Percentiles rank a stretch among this genome's conserved stretches.
Evolutionary conservation across 768 basidiomycete genomes (phyloP).

Genomic region (Lepiota subincarnata): DNA sequence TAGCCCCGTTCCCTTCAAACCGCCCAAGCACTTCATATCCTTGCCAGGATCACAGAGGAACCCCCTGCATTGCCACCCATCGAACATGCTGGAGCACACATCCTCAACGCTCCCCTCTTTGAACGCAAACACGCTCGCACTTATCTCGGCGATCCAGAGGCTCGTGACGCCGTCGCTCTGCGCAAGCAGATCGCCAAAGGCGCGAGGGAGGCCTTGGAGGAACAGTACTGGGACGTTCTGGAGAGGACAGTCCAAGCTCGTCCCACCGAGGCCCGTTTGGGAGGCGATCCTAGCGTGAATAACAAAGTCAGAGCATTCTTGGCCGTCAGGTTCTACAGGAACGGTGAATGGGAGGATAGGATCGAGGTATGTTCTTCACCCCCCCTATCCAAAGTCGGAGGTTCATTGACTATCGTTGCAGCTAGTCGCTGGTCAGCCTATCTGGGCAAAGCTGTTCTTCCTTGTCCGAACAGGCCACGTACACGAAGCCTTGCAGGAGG

Average conservation of each 20-base stretch:
- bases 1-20: constrained; percentile 55
- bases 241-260: constrained; percentile 79
- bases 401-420: constrained; percentile 26
- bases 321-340: constrained; percentile 71
- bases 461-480: constrained; percentile 83
- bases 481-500: constrained; percentile 77
- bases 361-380: constrained; percentile 66
- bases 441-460: constrained; percentile 95
- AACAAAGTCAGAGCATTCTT: constrained; percentile 91
- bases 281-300: constrained; percentile 84
- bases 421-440: constrained; percentile 80
- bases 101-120: constrained; percentile 73
- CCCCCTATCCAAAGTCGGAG: neutral
- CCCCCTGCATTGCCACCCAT: constrained; percentile 71
- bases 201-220: constrained; percentile 77
- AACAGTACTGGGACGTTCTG: constrained; percentile 82
- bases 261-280: constrained; percentile 80
- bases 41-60: constrained; percentile 73
- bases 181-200: constrained; percentile 75
- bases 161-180: constrained; percentile 61
- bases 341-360: constrained; percentile 82
- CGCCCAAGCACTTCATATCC: constrained; percentile 66
- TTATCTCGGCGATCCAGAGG: constrained; percentile 66
- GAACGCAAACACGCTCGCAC: constrained; percentile 80
- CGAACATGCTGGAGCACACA: constrained; percentile 77